A percentile compares a stretch with the other conserved stretches of the same genome.
phyloP scores from a whole-genome alignment of 192 early-diverging fungal genomes.

The Backusella psychrophila region DNA sequence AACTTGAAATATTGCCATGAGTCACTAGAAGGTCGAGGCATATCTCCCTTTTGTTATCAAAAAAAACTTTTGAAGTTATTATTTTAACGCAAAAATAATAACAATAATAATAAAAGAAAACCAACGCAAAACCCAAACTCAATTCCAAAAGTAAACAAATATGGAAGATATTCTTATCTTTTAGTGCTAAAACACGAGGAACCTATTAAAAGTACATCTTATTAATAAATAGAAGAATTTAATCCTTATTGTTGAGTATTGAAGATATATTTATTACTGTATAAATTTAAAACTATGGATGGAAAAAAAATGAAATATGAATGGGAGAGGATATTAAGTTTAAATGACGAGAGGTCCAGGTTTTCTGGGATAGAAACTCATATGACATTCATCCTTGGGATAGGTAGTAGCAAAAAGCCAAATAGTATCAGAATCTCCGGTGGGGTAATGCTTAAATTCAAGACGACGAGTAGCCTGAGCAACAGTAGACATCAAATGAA shows the following conservation, averaged over 20 bases:
- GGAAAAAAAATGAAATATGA: neutral
- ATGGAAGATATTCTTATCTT: neutral
- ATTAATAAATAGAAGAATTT: neutral
- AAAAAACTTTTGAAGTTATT: neutral
- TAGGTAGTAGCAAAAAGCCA: conserved; percentile 42
- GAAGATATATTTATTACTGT: neutral
- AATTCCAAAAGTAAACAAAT: neutral
- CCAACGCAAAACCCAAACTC: neutral
- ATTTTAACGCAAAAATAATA: neutral
- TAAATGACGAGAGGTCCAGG: neutral
- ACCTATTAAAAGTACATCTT: neutral
- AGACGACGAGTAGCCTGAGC: conserved; percentile 32
- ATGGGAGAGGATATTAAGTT: neutral
- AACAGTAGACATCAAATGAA: conserved; percentile 32
- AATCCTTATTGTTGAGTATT: neutral
- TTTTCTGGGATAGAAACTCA: conserved; percentile 31
- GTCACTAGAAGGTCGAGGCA: conserved; percentile 21
- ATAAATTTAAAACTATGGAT: neutral
- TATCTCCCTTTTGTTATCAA: neutral
- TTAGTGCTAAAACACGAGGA: neutral
- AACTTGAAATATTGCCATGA: conserved; percentile 8
- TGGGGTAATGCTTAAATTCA: conserved; percentile 33
- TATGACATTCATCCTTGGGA: conserved; percentile 35
- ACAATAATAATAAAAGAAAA: neutral
- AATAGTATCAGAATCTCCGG: conserved; percentile 36